Evolutionary conservation across 305 asterid species (phyloP).

Genomic region (Fraxinus sp.): DNA sequence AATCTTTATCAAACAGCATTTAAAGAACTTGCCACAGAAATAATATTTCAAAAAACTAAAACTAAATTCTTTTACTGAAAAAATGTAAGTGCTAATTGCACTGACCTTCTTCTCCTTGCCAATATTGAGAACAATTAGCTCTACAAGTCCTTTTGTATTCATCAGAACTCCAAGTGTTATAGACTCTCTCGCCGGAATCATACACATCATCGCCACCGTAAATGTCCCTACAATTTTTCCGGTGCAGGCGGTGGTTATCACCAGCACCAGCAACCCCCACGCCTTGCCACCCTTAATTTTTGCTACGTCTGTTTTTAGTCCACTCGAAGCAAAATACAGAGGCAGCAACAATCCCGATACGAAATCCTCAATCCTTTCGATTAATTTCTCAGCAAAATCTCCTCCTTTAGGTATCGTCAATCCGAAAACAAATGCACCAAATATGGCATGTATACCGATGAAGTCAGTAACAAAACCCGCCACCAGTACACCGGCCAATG

Average conservation of each 20-base stretch:
- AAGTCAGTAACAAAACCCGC: conserved; percentile 46
- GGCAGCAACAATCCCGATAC: conserved; percentile 47
- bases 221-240: conserved; percentile 50
- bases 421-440: conserved; percentile 48
- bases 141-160: conserved; percentile 58
- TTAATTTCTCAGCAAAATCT: conserved; percentile 28
- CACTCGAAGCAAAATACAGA: conserved; percentile 48
- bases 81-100: neutral
- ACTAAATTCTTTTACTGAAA: neutral
- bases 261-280: conserved; percentile 51
- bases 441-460: conserved; percentile 48
- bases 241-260: conserved; percentile 37
- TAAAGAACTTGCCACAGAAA: neutral
- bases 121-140: conserved; percentile 53
- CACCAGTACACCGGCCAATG: conserved; percentile 38
- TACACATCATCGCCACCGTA: conserved; percentile 39
- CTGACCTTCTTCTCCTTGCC: conserved; percentile 53
- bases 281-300: conserved; percentile 33
- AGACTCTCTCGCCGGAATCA: conserved; percentile 45
- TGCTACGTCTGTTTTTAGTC: conserved; percentile 44
- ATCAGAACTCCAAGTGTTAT: conserved; percentile 46
- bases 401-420: conserved; percentile 42
- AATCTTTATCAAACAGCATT: too few relatives aligned
- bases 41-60: neutral
- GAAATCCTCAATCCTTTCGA: conserved; percentile 46